Percentiles rank a stretch among this genome's conserved stretches.
Conservation (phyloP, 805 yeast genomes). For the Metschnikowia hibisci region DNA sequence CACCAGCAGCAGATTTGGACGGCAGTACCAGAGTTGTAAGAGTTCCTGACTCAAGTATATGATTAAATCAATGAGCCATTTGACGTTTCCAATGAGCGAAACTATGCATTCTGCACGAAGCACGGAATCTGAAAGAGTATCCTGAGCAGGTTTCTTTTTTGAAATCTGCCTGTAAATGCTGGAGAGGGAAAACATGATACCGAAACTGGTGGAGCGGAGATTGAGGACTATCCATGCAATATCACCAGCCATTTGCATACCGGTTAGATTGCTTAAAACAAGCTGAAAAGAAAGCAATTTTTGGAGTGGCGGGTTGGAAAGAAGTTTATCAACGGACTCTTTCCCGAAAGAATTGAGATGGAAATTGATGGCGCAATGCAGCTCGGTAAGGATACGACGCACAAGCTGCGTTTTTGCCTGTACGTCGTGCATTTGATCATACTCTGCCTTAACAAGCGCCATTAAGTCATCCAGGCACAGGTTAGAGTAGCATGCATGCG, state of each 20-base stretch:
- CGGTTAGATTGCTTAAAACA: slow-evolving; percentile 48
- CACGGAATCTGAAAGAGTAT: slow-evolving; percentile 49
- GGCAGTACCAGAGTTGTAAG: slow-evolving; percentile 38
- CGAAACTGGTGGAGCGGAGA: slow-evolving; percentile 66
- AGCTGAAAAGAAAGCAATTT: slow-evolving; percentile 66
- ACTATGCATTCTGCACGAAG: slow-evolving; percentile 61
- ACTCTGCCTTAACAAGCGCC: slow-evolving; percentile 43
- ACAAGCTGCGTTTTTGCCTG: slow-evolving; percentile 26
- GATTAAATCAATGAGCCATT: slow-evolving; percentile 83
- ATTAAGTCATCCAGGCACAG: slow-evolving; percentile 68
- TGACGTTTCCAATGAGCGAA: slow-evolving; percentile 65
- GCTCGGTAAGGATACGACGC: slow-evolving; percentile 52
- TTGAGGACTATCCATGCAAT: slow-evolving; percentile 65
- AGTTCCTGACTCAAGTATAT: slow-evolving; percentile 72
- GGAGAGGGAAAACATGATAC: slow-evolving; percentile 58
- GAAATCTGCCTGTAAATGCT: slow-evolving; percentile 63
- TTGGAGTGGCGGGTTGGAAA: slow-evolving; percentile 76
- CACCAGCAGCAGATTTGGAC: slow-evolving; percentile 18
- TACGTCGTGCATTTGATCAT: slow-evolving; percentile 15
- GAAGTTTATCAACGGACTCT: slow-evolving; percentile 71
- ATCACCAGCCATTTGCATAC: slow-evolving; percentile 34
- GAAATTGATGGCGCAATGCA: slow-evolving; percentile 72
- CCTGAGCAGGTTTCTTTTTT: slow-evolving; percentile 51
- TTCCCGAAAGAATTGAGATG: slow-evolving; percentile 59
- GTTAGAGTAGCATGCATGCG: slow-evolving; percentile 66